Evolutionary conservation across 805 yeast genomes (phyloP).

Genomic region (Lachancea sp.): DNA sequence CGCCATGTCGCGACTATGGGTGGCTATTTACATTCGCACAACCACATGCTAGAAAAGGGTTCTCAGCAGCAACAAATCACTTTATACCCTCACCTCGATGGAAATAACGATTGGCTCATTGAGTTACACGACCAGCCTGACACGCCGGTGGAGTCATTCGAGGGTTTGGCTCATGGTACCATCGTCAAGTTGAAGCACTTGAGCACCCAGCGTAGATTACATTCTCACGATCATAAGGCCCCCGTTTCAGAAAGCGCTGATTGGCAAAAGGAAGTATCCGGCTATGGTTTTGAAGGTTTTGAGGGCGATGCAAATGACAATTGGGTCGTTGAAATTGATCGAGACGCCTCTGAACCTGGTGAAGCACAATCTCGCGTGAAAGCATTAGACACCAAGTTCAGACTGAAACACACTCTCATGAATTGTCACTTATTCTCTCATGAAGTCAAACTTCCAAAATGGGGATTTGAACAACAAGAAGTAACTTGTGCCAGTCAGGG

Average conservation of each 20-base stretch:
- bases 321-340: conserved; percentile 67
- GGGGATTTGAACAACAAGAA: conserved; percentile 84
- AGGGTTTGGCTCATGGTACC: conserved; percentile 59
- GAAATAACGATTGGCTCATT: conserved; percentile 64
- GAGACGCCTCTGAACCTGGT: conserved; percentile 43
- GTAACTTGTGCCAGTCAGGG: conserved; percentile 76
- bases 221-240: conserved; percentile 77
- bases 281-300: conserved; percentile 72
- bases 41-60: conserved; percentile 63
- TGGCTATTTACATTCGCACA: conserved; percentile 81
- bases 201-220: conserved; percentile 58
- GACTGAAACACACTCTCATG: conserved; percentile 72
- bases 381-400: conserved; percentile 64
- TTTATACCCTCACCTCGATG: conserved; percentile 70
- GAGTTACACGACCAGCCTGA: conserved; percentile 57
- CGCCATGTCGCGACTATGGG: conserved; percentile 69
- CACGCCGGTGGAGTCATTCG: conserved; percentile 50
- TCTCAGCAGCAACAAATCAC: conserved; percentile 82
- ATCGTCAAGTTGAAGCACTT: conserved; percentile 63
- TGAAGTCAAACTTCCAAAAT: conserved; percentile 65
- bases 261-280: conserved; percentile 78
- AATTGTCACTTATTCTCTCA: conserved; percentile 76
- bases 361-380: conserved; percentile 50
- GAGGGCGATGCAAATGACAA: conserved; percentile 82
- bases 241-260: conserved; percentile 62